phyloP scores from a whole-genome alignment of 1,139 yeast species.

The Saccharomycopsis hybrid region DNA sequence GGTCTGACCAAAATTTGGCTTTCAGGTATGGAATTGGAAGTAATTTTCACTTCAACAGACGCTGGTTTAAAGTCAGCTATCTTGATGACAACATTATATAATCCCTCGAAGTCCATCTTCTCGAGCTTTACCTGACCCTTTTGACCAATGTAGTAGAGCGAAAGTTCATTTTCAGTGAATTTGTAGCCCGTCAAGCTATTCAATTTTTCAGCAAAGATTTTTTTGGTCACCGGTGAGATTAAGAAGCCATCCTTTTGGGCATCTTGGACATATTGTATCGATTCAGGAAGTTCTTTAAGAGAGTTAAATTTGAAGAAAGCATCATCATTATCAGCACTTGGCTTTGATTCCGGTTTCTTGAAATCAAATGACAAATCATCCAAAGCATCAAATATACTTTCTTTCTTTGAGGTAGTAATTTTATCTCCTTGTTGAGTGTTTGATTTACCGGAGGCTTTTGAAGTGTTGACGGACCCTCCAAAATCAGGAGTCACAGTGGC shows the following conservation, averaged over 20 bases:
- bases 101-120: slow-evolving; percentile 10
- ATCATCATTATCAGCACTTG: background rate
- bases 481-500: no score
- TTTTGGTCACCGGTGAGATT: slow-evolving; percentile 6
- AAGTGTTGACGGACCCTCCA: background rate
- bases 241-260: slow-evolving; percentile 9
- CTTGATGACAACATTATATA: slow-evolving; percentile 3
- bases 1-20: no score
- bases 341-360: background rate
- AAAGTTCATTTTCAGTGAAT: slow-evolving; percentile 2
- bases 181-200: slow-evolving; percentile 7
- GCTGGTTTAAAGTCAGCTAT: background rate
- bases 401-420: no score
- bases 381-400: background rate
- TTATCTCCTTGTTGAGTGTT: background rate
- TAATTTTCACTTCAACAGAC: no score
- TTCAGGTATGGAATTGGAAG: no score
- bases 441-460: background rate
- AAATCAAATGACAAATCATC: slow-evolving; percentile 4
- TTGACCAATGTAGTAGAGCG: background rate
- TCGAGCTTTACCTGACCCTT: background rate
- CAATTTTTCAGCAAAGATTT: slow-evolving; percentile 8
- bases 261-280: background rate
- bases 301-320: slow-evolving; percentile 6
- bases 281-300: slow-evolving; percentile 6